Conservation (phyloP, 768 basidiomycete genomes). For the Mycena galericulata region DNA sequence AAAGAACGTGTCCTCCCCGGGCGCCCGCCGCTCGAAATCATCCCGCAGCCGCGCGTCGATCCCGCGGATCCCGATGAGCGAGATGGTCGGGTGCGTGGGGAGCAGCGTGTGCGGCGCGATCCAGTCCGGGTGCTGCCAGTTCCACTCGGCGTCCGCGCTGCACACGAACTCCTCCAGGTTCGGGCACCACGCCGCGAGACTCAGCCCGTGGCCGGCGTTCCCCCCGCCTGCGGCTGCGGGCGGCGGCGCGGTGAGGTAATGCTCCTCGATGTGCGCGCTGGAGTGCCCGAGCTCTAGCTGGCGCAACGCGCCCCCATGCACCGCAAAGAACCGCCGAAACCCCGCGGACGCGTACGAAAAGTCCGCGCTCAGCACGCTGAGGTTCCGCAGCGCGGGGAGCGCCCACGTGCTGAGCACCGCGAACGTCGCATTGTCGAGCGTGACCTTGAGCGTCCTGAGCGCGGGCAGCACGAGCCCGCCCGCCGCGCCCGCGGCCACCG, state of each 20-base stretch:
- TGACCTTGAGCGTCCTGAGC: slow-evolving; percentile 75
- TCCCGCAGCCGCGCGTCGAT: slow-evolving; percentile 72
- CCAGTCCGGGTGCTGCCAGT: slow-evolving; percentile 85
- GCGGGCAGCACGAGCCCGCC: slow-evolving; percentile 64
- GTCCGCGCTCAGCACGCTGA: slow-evolving; percentile 78
- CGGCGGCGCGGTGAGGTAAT: slow-evolving; percentile 66
- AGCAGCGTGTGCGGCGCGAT: slow-evolving; percentile 82
- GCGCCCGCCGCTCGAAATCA: slow-evolving; percentile 40
- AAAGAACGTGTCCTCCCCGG: slow-evolving; percentile 64
- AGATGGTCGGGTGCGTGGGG: slow-evolving; percentile 68
- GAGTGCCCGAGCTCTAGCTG: slow-evolving; percentile 84
- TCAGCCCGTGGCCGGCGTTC: slow-evolving; percentile 47
- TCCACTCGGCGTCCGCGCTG: slow-evolving; percentile 84
- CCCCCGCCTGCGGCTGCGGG: slow-evolving; percentile 42
- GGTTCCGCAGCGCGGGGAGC: slow-evolving; percentile 71
- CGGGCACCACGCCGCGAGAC: slow-evolving; percentile 77
- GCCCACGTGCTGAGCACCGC: slow-evolving; percentile 73
- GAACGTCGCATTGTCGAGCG: slow-evolving; percentile 79
- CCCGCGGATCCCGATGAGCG: slow-evolving; percentile 79
- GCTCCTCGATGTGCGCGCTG: slow-evolving; percentile 73
- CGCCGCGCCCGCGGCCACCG: neutral
- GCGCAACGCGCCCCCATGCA: slow-evolving; percentile 69
- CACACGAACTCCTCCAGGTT: slow-evolving; percentile 78
- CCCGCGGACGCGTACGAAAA: slow-evolving; percentile 77
- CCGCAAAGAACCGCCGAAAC: slow-evolving; percentile 73